Evolutionary conservation across 495 filamentous ascomycete genomes (phyloP).

Genomic region (Xylaria cubensis): DNA sequence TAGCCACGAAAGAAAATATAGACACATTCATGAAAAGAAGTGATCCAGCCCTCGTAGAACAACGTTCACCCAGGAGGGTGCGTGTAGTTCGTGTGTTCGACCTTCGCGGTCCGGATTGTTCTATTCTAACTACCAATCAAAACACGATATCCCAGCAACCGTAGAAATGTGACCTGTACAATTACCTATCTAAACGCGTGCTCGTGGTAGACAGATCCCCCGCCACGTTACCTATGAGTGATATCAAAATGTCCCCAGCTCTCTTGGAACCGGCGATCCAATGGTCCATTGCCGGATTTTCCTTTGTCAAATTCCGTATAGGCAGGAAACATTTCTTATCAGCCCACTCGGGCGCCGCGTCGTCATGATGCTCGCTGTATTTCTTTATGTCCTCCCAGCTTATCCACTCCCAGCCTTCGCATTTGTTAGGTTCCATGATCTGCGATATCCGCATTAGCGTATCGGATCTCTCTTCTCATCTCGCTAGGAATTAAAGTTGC

Average conservation of each 20-base stretch:
- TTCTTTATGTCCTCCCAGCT: slow-evolving; percentile 55
- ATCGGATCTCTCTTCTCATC: neutral
- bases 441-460: slow-evolving; percentile 36
- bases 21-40: neutral
- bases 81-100: neutral
- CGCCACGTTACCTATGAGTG: slow-evolving; percentile 26
- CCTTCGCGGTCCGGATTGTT: neutral
- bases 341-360: slow-evolving; percentile 37
- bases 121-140: neutral
- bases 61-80: too few species aligned
- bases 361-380: slow-evolving; percentile 37
- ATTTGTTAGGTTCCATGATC: slow-evolving; percentile 70
- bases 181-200: neutral
- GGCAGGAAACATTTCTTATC: slow-evolving; percentile 60
- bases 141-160: neutral
- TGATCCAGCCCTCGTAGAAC: neutral
- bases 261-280: slow-evolving; percentile 39
- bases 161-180: neutral
- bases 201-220: slow-evolving; percentile 23
- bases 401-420: slow-evolving; percentile 67
- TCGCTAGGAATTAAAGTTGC: neutral
- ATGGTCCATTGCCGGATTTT: slow-evolving; percentile 45
- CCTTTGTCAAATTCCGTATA: slow-evolving; percentile 57
- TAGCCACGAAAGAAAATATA: neutral
- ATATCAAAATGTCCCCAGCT: slow-evolving; percentile 30